Base-by-base conservation (phyloP, 1,139 yeast species). In the Hyphopichia burtonii region DNA sequence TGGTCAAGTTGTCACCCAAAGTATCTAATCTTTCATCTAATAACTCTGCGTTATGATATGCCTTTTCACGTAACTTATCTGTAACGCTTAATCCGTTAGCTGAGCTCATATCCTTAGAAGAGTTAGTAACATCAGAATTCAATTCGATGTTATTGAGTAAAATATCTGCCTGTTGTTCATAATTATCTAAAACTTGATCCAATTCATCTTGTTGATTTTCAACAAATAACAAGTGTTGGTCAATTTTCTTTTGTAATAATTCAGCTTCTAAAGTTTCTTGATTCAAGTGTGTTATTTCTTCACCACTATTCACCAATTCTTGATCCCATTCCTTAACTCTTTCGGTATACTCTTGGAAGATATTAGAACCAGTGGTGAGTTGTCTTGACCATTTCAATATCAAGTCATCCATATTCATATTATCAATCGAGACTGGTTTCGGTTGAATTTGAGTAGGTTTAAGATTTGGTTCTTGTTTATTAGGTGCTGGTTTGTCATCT, bases 321-420 rank as follows among this genome's bases (percentile, higher is more conserved):
- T 80, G 79, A 62, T 94, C 99, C 96, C 97, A 91, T 42, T 78
- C 76, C 47, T 84, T 82, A 22, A 91, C 83, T 48, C 84, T 86
- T 16, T 73, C 67, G 16, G 96, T 85, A 56, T 87, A 94, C n/a
- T 75, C 64, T 46, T 84, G 85, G 65, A 91, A 93, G 31, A 87
- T 83, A 23, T 75, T 73, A 1, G 93, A 79, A 0, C 95, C 82
- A 18, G 79, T 75, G 3, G 91, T 74, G 46, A 93, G 68, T 53
- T 94, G 96, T 44, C 82, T 80, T 1, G 97, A 86, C 99, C 99
- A 94, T 63, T 86, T 90, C 27, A 90, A 80, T 40, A 94, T 86
- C 49, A 93, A 76, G 59, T 93, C 99, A 55, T 93, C 99, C 59
- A 94, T 72, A 1, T 96, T 89, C 59, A 89, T 89, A 66, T 93